Percentiles rank a stretch among this genome's conserved stretches.
These are phyloP conservation scores for Monilinia laxa DNA, from an alignment of 2,329 filamentous ascomycete species.

Conservation along the genomic window DNA sequence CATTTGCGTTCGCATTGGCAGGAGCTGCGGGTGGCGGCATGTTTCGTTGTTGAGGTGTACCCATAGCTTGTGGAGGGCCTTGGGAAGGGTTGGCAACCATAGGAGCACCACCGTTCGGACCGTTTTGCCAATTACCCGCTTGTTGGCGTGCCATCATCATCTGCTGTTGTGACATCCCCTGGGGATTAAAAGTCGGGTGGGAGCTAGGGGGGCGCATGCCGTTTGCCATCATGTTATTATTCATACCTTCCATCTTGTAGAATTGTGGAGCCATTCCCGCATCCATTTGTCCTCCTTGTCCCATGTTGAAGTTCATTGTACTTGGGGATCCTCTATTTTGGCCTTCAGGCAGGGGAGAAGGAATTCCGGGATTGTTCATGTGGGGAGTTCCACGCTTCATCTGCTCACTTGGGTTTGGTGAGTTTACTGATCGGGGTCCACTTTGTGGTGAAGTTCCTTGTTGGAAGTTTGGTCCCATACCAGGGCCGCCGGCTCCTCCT, in stretches of 20 bases:
- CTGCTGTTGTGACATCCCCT: constrained; percentile 52
- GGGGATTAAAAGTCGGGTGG: constrained; percentile 59
- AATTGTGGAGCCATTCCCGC: constrained; percentile 59
- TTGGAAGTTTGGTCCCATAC: constrained; percentile 58
- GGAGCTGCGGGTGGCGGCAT: constrained; percentile 69
- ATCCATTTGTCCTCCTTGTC: constrained; percentile 54
- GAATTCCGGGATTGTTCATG: constrained; percentile 66
- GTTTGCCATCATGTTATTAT: constrained; percentile 62
- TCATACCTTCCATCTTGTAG: constrained; percentile 54
- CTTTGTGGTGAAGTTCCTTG: constrained; percentile 69
- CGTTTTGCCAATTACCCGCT: constrained; percentile 38
- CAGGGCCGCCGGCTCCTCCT: constrained; percentile 48
- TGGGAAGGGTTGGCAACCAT: constrained; percentile 49
- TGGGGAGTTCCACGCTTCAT: constrained; percentile 78
- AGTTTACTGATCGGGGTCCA: constrained; percentile 64
- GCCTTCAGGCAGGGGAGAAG: constrained; percentile 70
- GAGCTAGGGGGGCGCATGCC: constrained; percentile 68
- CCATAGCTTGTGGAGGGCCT: constrained; percentile 44
- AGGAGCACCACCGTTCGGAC: constrained; percentile 41
- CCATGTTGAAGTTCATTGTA: constrained; percentile 61
- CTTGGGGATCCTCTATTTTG: constrained; percentile 67
- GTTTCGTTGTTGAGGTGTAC: constrained; percentile 69
- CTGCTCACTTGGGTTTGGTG: constrained; percentile 74
- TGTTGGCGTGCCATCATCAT: constrained; percentile 56
- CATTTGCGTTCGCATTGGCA: constrained; percentile 50